These are phyloP conservation scores for Sclerotinia nivalis DNA, from an alignment of 2,329 filamentous ascomycete species.

Conservation along the genomic window DNA sequence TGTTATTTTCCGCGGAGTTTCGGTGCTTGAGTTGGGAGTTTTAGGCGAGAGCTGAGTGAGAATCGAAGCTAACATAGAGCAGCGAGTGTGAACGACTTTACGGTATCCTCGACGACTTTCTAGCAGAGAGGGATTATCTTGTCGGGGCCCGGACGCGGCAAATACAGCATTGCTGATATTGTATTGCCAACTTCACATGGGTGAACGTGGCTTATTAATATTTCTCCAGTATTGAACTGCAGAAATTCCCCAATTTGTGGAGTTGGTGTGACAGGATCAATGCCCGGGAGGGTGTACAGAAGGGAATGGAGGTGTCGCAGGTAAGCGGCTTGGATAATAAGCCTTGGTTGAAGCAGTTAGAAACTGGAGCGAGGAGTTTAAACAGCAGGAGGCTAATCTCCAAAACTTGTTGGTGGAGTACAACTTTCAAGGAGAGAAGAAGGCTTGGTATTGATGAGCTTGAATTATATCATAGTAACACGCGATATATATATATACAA, in stretches of 20 bases:
- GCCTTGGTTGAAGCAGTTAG: constrained; percentile 45
- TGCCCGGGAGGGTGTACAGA: constrained; percentile 60
- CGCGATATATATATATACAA: neutral
- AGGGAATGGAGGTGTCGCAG: constrained; percentile 62
- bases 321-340: constrained; percentile 47
- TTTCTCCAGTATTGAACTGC: constrained; percentile 63
- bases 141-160: constrained; percentile 57
- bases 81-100: constrained; percentile 76
- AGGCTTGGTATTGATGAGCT: neutral
- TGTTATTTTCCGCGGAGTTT: neutral
- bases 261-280: constrained; percentile 66
- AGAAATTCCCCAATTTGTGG: constrained; percentile 64
- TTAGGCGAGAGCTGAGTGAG: no score
- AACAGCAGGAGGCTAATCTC: constrained; percentile 46
- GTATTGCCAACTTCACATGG: constrained; percentile 73
- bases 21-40: neutral
- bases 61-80: constrained; percentile 63
- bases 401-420: constrained; percentile 25
- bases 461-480: neutral
- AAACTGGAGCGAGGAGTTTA: constrained; percentile 51
- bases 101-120: constrained; percentile 67
- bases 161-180: constrained; percentile 71
- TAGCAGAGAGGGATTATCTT: constrained; percentile 54
- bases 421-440: neutral
- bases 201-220: constrained; percentile 55